Evolutionary conservation across 257 asterid species (phyloP).

Genomic region (Penstemon barbatus): DNA sequence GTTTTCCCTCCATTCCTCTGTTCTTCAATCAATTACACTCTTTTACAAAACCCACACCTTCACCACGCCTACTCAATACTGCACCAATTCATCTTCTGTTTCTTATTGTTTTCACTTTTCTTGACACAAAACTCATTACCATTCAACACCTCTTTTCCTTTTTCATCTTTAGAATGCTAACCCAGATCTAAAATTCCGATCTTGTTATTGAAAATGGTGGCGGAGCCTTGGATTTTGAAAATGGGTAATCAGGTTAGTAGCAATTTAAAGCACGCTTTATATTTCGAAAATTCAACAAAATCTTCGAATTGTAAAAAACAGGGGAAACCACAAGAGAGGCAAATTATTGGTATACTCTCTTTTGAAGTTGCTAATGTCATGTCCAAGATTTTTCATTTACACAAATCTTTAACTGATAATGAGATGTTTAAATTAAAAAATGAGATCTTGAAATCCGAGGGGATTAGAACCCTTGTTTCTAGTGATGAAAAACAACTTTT

Average conservation of each 20-base stretch:
- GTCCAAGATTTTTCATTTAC: constrained; percentile 81
- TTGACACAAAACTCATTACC: constrained; percentile 31
- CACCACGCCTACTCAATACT: constrained; percentile 24
- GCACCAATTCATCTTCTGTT: neutral
- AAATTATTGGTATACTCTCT: constrained; percentile 71
- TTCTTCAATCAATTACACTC: constrained; percentile 19
- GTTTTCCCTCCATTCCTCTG: constrained; percentile 22
- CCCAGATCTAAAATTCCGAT: constrained; percentile 47
- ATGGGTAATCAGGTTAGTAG: constrained; percentile 92
- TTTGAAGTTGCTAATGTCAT: constrained; percentile 94
- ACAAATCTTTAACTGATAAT: constrained; percentile 60
- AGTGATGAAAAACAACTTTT: constrained; percentile 62
- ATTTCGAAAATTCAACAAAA: constrained; percentile 54
- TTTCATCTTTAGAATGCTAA: constrained; percentile 1
- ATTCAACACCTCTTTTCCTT: constrained; percentile 24
- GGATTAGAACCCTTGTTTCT: constrained; percentile 58
- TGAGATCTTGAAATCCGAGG: constrained; percentile 74
- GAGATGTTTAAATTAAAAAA: constrained; percentile 62
- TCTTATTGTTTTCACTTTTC: constrained; percentile 38
- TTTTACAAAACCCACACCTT: neutral
- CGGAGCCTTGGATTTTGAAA: constrained; percentile 75
- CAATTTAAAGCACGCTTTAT: constrained; percentile 69
- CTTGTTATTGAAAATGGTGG: constrained; percentile 60
- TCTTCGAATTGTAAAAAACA: constrained; percentile 38
- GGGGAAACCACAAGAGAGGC: constrained; percentile 38